These are phyloP conservation scores for Rhodotorula paludigena DNA, from an alignment of 768 basidiomycete genomes.

Conservation along the genomic window DNA sequence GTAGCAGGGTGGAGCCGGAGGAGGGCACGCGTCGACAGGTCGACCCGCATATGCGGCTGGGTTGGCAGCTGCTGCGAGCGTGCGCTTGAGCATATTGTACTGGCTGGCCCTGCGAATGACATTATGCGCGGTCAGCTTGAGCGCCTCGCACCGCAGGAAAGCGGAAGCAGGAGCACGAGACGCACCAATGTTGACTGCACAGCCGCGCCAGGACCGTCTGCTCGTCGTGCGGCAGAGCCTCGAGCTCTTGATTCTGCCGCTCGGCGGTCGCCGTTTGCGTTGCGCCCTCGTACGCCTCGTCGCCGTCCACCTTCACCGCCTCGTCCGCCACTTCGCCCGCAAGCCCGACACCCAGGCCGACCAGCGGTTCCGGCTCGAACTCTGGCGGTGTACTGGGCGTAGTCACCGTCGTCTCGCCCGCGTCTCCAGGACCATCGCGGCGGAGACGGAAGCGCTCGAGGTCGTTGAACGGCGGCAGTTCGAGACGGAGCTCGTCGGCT, in stretches of 20 bases:
- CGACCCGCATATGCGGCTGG: background rate
- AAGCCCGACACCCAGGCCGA: background rate
- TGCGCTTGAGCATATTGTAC: conserved; percentile 34
- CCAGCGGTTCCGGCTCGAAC: background rate
- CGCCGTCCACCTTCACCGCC: background rate
- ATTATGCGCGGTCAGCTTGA: background rate
- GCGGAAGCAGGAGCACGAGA: background rate
- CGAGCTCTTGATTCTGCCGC: conserved; percentile 13
- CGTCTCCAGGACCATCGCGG: background rate
- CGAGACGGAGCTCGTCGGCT: background rate
- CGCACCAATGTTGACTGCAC: conserved; percentile 33
- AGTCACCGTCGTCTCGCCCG: background rate
- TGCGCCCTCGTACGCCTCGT: background rate
- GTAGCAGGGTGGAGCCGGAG: background rate
- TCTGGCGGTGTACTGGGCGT: conserved; percentile 26
- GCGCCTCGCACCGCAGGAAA: background rate
- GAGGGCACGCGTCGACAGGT: background rate
- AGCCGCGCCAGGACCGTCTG: conserved; percentile 4
- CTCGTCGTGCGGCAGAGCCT: background rate
- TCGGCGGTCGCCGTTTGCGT: conserved; percentile 21
- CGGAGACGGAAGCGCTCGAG: too few relatives aligned
- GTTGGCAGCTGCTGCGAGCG: conserved; percentile 5
- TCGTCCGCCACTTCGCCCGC: background rate
- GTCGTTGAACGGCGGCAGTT: background rate
- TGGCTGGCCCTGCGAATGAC: conserved; percentile 17